Evolutionary conservation across 805 yeast genomes (phyloP).

Genomic region (Candida insectalens): DNA sequence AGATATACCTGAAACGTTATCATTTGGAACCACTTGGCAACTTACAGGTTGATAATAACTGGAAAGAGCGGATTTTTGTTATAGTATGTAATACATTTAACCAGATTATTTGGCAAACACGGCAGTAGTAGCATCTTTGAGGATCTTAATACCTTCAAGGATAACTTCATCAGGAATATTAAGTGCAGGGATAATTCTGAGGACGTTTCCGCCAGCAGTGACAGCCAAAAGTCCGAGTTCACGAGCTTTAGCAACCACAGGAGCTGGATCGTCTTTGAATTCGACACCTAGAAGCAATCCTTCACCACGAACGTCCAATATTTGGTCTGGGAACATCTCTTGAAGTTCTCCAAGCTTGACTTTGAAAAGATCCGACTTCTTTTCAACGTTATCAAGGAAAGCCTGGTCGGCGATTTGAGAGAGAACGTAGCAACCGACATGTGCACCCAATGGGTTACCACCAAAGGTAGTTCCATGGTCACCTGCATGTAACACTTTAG

Average conservation of each 20-base stretch:
- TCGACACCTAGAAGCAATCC: conserved; percentile 85
- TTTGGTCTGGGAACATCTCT: conserved; percentile 47
- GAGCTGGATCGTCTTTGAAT: conserved; percentile 53
- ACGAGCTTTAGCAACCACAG: conserved; percentile 59
- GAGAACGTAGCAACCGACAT: conserved; percentile 71
- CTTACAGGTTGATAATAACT: too few species aligned
- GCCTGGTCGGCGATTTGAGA: conserved; percentile 50
- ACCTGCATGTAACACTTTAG: conserved; percentile 66
- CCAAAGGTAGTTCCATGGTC: conserved; percentile 99
- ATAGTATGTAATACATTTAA: too few species aligned
- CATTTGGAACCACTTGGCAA: too few species aligned
- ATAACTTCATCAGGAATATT: conserved; percentile 67
- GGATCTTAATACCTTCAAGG: conserved; percentile 60
- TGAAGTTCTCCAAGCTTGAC: conserved; percentile 40
- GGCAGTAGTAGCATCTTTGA: conserved; percentile 58
- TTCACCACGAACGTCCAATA: conserved; percentile 71
- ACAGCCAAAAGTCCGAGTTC: conserved; percentile 76
- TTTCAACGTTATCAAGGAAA: conserved; percentile 51
- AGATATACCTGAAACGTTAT: too few species aligned
- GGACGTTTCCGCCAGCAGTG: conserved; percentile 86
- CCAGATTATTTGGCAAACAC: too few species aligned
- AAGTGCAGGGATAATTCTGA: conserved; percentile 88
- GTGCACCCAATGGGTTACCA: conserved; percentile 88
- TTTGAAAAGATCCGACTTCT: conserved; percentile 48
- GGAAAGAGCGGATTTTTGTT: too few species aligned